Evolutionary conservation across 169 alveolate genomes (phyloP).

Genomic region (Eimeria falciformis): DNA sequence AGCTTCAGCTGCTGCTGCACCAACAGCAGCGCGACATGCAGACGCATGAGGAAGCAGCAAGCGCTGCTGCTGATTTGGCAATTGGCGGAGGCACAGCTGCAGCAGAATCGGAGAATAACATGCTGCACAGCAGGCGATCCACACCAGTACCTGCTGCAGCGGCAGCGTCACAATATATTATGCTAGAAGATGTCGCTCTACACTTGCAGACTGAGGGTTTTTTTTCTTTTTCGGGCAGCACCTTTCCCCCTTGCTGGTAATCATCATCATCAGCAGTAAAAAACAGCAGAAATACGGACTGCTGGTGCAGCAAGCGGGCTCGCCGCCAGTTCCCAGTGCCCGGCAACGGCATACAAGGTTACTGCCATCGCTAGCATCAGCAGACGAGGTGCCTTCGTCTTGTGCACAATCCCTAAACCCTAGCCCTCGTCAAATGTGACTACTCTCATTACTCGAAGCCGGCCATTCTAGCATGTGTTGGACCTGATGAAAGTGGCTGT

Average conservation of each 20-base stretch:
- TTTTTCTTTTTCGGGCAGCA: constrained; percentile 1
- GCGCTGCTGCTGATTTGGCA: background rate
- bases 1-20: background rate
- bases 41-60: constrained; percentile 4
- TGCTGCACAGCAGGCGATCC: background rate
- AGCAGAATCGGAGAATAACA: background rate
- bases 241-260: constrained; percentile 27
- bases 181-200: background rate
- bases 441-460: too few species aligned
- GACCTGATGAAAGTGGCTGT: too few species aligned
- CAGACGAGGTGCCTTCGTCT: too few species aligned
- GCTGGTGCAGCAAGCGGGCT: too few species aligned
- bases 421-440: too few species aligned
- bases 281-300: constrained; percentile 14
- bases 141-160: constrained; percentile 28
- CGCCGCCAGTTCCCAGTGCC: too few species aligned
- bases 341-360: too few species aligned
- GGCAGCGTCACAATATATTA: background rate
- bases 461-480: too few species aligned
- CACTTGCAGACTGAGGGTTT: constrained; percentile 38
- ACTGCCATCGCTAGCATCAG: too few species aligned
- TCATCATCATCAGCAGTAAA: background rate
- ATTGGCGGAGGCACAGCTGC: background rate
- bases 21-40: background rate
- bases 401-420: too few species aligned